These are phyloP conservation scores for Drosera capensis DNA, from an alignment of 148 eudicot species.

Conservation along the genomic window DNA sequence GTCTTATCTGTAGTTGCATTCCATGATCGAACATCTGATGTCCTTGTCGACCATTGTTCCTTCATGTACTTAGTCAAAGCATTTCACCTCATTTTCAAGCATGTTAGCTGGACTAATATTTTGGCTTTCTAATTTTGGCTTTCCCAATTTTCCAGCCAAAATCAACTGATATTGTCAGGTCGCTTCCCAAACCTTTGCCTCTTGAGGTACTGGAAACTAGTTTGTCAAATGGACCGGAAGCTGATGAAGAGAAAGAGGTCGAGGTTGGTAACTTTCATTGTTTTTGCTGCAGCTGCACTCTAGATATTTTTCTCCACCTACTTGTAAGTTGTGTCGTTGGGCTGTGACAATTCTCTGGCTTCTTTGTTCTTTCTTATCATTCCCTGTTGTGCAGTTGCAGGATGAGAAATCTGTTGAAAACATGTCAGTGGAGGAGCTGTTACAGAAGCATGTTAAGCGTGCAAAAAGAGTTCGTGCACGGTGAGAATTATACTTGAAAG, in stretches of 20 bases:
- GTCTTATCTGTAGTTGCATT: too few species aligned
- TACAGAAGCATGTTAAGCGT: constrained; percentile 37
- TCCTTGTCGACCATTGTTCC: too few species aligned
- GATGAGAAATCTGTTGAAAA: constrained; percentile 18
- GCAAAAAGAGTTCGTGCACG: constrained; percentile 46
- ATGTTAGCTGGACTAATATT: too few species aligned
- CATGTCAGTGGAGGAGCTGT: constrained; percentile 23
- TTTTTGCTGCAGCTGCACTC: background rate
- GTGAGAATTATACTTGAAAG: constrained; percentile 16
- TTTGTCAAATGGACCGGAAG: constrained; percentile 21
- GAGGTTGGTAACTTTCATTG: constrained; percentile 40
- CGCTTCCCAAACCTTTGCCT: constrained; percentile 63
- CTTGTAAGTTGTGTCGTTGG: background rate
- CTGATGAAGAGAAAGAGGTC: constrained; percentile 17
- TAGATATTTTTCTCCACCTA: background rate
- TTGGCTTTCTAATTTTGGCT: constrained; percentile 1
- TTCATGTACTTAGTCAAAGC: too few species aligned
- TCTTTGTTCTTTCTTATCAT: background rate
- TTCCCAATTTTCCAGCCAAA: constrained; percentile 25
- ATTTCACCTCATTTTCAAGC: too few species aligned
- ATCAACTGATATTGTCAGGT: constrained; percentile 28
- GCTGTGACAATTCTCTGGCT: background rate
- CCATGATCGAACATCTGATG: too few species aligned
- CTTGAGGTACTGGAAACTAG: constrained; percentile 14
- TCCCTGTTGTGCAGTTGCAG: constrained; percentile 12